A percentile compares a stretch with the other conserved stretches of the same genome.
Evolutionary conservation across 345 rosid species (phyloP).

Genomic region (Lepidium sativum): DNA sequence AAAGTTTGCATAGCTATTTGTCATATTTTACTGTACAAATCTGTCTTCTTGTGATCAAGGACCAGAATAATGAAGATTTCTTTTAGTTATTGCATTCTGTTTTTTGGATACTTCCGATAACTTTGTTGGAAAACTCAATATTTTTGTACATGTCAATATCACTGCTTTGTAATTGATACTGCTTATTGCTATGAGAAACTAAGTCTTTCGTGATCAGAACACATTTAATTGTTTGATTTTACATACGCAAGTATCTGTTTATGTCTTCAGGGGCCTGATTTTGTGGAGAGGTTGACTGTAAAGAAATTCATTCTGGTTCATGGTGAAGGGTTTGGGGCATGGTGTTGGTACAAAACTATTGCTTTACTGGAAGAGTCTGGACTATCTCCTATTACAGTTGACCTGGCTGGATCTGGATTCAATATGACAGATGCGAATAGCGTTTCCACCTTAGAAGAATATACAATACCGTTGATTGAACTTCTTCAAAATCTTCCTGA

Average conservation of each 20-base stretch:
- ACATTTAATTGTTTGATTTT: not conserved
- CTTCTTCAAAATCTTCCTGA: slow-evolving; percentile 52
- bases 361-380: slow-evolving; percentile 77
- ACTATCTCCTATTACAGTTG: slow-evolving; percentile 54
- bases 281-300: slow-evolving; percentile 46
- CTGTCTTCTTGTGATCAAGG: not conserved
- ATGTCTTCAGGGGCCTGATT: slow-evolving; percentile 42
- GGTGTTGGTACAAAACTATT: slow-evolving; percentile 96
- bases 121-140: not conserved
- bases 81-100: not conserved
- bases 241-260: not conserved
- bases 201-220: not conserved
- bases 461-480: slow-evolving; percentile 64
- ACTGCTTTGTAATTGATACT: not conserved
- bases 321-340: slow-evolving; percentile 96
- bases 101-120: not conserved
- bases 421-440: slow-evolving; percentile 50
- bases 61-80: not conserved
- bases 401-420: slow-evolving; percentile 79
- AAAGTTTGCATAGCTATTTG: not conserved
- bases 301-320: slow-evolving; percentile 67
- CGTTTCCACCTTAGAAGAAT: slow-evolving; percentile 61
- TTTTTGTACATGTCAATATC: not conserved
- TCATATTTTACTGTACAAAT: not conserved
- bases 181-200: not conserved